A percentile compares a stretch with the other conserved stretches of the same genome.
These are phyloP conservation scores for Phytophthora fragariae DNA, from an alignment of 352 stramenopile genomes.

Conservation along the genomic window DNA sequence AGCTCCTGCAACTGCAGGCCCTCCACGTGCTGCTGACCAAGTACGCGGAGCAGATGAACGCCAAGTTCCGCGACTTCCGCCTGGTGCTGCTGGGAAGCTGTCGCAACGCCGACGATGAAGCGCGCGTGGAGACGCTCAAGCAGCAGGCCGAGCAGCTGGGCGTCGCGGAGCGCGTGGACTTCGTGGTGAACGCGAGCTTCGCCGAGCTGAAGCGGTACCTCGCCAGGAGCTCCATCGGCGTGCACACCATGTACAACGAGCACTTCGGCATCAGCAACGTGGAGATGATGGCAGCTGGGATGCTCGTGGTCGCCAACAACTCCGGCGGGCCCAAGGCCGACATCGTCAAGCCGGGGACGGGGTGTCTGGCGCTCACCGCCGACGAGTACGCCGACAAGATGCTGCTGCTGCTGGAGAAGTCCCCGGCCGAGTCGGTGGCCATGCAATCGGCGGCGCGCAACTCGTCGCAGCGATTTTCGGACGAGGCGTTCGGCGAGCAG, in stretches of 20 bases:
- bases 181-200: conserved; percentile 96
- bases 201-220: conserved; percentile 92
- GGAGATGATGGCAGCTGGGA: conserved; percentile 99
- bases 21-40: conserved; percentile 77
- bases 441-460: conserved; percentile 57
- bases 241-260: conserved; percentile 99
- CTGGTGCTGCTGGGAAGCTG: conserved; percentile 97
- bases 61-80: conserved; percentile 74
- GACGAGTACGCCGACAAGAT: conserved; percentile 92
- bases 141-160: conserved; percentile 80
- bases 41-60: conserved; percentile 52
- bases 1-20: conserved; percentile 94
- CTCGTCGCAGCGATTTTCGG: conserved; percentile 73
- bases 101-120: conserved; percentile 93
- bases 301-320: conserved; percentile 97
- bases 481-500: conserved; percentile 71
- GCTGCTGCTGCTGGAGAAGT: conserved; percentile 57
- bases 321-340: conserved; percentile 96
- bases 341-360: conserved; percentile 88
- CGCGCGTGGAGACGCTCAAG: conserved; percentile 88
- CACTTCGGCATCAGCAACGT: conserved; percentile 99
- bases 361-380: conserved; percentile 85
- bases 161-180: conserved; percentile 88
- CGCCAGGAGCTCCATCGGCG: conserved; percentile 86
- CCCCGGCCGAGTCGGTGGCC: conserved; percentile 35